Percentiles rank a stretch among this genome's conserved stretches.
Evolutionary conservation across 2,329 filamentous ascomycete genomes (phyloP).

Genomic region (Huntiella savannae): DNA sequence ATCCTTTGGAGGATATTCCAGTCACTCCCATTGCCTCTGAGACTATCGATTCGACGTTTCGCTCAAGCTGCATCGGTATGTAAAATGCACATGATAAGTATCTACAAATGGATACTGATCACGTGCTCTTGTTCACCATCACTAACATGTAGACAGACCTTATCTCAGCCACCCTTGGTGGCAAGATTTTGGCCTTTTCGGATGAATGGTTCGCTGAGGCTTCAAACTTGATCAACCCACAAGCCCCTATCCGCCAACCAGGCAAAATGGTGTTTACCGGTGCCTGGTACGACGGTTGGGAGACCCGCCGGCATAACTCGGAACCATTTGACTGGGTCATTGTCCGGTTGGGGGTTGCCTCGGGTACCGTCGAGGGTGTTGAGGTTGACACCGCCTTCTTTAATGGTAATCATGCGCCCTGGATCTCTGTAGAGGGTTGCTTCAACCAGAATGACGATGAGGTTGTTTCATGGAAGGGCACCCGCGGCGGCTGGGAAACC

Average conservation of each 20-base stretch:
- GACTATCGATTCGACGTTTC: constrained; percentile 42
- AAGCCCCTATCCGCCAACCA: constrained; percentile 39
- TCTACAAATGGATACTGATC: not conserved
- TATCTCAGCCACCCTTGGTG: constrained; percentile 39
- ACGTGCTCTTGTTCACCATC: not conserved
- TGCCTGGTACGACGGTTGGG: constrained; percentile 55
- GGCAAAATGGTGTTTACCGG: constrained; percentile 52
- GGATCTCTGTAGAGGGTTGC: constrained; percentile 58
- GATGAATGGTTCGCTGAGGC: constrained; percentile 53
- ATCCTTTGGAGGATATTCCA: constrained; percentile 36
- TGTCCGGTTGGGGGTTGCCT: constrained; percentile 47
- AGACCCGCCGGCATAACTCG: constrained; percentile 46
- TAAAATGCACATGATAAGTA: not conserved
- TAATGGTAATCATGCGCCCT: constrained; percentile 64
- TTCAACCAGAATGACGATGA: constrained; percentile 46
- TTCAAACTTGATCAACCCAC: constrained; percentile 43
- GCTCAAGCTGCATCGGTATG: constrained; percentile 40
- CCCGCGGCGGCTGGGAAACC: constrained; percentile 47
- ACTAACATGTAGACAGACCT: constrained; percentile 27
- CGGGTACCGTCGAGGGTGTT: constrained; percentile 51
- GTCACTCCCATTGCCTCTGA: constrained; percentile 29
- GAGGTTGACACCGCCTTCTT: constrained; percentile 72
- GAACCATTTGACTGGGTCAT: constrained; percentile 48
- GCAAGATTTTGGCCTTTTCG: constrained; percentile 44
- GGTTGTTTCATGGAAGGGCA: constrained; percentile 41